Evolutionary conservation across 2,329 filamentous ascomycete species (phyloP).

Genomic region (Penicillium sp.): DNA sequence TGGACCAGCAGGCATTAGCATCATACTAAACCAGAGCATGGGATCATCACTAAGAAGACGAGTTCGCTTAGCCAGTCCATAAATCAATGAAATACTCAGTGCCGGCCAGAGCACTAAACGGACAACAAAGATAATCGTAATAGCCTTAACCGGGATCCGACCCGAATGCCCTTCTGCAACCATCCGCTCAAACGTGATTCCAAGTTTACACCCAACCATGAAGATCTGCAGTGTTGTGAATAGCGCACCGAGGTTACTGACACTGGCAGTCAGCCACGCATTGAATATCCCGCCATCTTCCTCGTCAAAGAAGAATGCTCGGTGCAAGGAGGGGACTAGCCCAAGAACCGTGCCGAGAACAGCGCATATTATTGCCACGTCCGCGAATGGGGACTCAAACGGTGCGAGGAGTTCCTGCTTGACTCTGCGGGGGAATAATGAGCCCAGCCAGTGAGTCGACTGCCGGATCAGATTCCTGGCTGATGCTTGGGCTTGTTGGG

Average conservation of each 20-base stretch:
- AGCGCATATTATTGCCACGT: constrained; percentile 61
- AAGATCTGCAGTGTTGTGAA: constrained; percentile 66
- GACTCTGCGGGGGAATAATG: constrained; percentile 33
- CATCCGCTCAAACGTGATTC: constrained; percentile 50
- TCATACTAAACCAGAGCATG: constrained; percentile 63
- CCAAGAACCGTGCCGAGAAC: constrained; percentile 56
- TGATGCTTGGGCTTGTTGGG: constrained; percentile 14
- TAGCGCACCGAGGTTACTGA: constrained; percentile 61
- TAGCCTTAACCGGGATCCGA: constrained; percentile 42
- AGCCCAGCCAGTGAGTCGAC: constrained; percentile 26
- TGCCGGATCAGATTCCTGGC: constrained; percentile 23
- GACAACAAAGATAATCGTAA: constrained; percentile 37
- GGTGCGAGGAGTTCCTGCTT: constrained; percentile 36
- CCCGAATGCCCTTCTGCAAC: constrained; percentile 35
- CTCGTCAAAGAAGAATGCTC: constrained; percentile 58
- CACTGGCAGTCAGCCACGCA: constrained; percentile 62
- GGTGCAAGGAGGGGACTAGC: constrained; percentile 57
- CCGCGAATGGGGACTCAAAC: constrained; percentile 54
- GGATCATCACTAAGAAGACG: constrained; percentile 55
- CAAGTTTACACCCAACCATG: constrained; percentile 65
- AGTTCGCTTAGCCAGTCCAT: constrained; percentile 52
- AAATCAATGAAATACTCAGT: constrained; percentile 56
- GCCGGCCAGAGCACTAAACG: constrained; percentile 62
- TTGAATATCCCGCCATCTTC: constrained; percentile 62
- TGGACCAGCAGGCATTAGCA: constrained; percentile 55